Base-by-base conservation (phyloP, 2,329 filamentous ascomycete species). In the Sclerotinia minor region DNA sequence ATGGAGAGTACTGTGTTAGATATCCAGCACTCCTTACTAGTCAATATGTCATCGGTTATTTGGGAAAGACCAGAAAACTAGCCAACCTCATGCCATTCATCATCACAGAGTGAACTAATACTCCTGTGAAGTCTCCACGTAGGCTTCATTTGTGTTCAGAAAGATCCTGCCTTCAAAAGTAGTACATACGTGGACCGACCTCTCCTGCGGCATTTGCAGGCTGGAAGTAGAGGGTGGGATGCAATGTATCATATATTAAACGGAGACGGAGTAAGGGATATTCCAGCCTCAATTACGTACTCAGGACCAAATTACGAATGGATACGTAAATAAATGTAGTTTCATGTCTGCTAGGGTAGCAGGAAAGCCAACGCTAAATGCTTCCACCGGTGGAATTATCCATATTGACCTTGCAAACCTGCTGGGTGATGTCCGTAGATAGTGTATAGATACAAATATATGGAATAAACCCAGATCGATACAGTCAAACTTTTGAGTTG, bases 81-180 rank as follows among this genome's bases (percentile, higher is more conserved):
- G 26, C n/a, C 29, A 29, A 35, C 8, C 44, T 35, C 29, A 49
- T 49, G 29, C 45, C 13, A 38, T 61, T 44, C 38, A 61, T 61
- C 58, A 45, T 35, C 58, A 35, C 45, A 19, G 45, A 60, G 41
- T 47, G 26, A 61, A 24, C 21, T 38, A 61, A 61, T 26, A n/a
- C 45, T 35, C 45, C 26, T 26, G 44, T n/a, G 57, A 47, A 47
- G 57, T 45, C 57, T 47, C 41, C 38, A 41, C 44, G 26, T 32
- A 47, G 58, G 35, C 58, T 32, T 29, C 29, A 61, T 49, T 61
- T 24, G 35, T 61, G 13, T 38, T 61, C 24, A 15, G 29, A 35
- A 50, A 50, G 13, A 15, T 11, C 29, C 24, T 13, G 44, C 21
- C 26, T 13, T 50, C 11, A 15, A 35, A 29, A 47, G 26, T 5